These are phyloP conservation scores for Zopfochytrium polystomum DNA, from an alignment of 371 early-diverging fungal genomes.

Conservation along the genomic window DNA sequence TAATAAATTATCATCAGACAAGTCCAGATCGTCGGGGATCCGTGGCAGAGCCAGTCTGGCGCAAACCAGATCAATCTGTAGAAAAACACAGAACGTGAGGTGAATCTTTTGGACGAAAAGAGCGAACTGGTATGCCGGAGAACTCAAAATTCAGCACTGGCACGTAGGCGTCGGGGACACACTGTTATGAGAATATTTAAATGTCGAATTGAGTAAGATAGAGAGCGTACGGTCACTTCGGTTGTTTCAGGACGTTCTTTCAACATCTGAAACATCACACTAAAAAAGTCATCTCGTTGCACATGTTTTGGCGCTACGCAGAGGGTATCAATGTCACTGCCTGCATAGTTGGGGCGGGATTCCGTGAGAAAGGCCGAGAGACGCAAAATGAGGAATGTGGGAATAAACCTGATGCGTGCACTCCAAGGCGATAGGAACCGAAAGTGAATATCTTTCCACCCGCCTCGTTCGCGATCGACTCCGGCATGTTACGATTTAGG, in stretches of 20 bases:
- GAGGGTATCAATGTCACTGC: constrained; percentile 98
- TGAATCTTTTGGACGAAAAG: constrained; percentile 15
- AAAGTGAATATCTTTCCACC: constrained; percentile 99
- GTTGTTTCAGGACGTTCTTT: constrained; percentile 78
- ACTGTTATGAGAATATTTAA: constrained; percentile 10
- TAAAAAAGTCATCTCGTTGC: constrained; percentile 93
- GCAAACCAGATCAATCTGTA: constrained; percentile 94
- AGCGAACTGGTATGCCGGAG: constrained; percentile 82
- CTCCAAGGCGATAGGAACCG: constrained; percentile 98
- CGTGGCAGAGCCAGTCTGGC: constrained; percentile 76
- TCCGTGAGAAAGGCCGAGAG: background rate
- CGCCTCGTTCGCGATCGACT: constrained; percentile 76
- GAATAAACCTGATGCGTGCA: constrained; percentile 82
- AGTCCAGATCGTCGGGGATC: constrained; percentile 84
- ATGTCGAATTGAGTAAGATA: background rate
- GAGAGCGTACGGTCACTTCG: constrained; percentile 70
- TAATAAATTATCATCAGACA: constrained; percentile 84
- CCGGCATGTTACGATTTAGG: constrained; percentile 55
- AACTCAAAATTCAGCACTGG: constrained; percentile 97
- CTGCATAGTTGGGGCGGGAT: constrained; percentile 37
- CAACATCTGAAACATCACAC: constrained; percentile 84
- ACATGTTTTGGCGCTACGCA: constrained; percentile 97
- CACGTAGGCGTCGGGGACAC: constrained; percentile 94
- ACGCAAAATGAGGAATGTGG: background rate
- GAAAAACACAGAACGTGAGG: constrained; percentile 17